Base-by-base conservation (phyloP, 768 basidiomycete species). In the Lactarius vividus region DNA sequence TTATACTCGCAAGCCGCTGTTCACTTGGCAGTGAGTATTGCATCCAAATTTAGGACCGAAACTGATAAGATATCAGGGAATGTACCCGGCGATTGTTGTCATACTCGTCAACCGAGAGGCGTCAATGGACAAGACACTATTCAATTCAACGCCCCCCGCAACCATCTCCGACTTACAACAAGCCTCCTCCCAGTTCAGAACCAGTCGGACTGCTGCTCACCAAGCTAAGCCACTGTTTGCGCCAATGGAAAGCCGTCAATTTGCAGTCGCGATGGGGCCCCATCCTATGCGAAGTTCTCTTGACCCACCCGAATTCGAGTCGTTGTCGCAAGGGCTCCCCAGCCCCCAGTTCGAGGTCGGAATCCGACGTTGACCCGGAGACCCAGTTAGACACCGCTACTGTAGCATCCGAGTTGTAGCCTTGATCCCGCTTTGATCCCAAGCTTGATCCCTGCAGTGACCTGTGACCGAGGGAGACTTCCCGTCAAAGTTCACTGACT, bases 101-200 rank as follows among this genome's bases (percentile, higher is more conserved):
- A 23, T 57, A 23, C 57, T 57, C n/a, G 37, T 57, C n/a, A 39
- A 39, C 35, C 57, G 57, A 40, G 57, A 57, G 28, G 13, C n/a
- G 2, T 39, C 37, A 10, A 57, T 40, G 35, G 37, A 57, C 23
- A 57, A 39, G 35, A 39, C 35, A 3, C 1, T 57, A 0, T 57
- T 57, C 11, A 57, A 57, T 26, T 35, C 23, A 11, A 33, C 57
- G 7, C 23, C 10, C n/a, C 20, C 15, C 37, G 3, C n/a, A 11
- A 8, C 15, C 0, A 40, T 57, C 35, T 26, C 37, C 35, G n/a
- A 39, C 35, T 33, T 23, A 2, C 33, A 37, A n/a, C 28, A 55
- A 29, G 20, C 53, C 31, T 11, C 26, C 16, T 29, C 26, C 29
- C 28, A 31, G n/a, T 11, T 18, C 4, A 31, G 15, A 31, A 1